Conservation (phyloP, 78 protist genomes). For the Dictyostelium capitatum region DNA sequence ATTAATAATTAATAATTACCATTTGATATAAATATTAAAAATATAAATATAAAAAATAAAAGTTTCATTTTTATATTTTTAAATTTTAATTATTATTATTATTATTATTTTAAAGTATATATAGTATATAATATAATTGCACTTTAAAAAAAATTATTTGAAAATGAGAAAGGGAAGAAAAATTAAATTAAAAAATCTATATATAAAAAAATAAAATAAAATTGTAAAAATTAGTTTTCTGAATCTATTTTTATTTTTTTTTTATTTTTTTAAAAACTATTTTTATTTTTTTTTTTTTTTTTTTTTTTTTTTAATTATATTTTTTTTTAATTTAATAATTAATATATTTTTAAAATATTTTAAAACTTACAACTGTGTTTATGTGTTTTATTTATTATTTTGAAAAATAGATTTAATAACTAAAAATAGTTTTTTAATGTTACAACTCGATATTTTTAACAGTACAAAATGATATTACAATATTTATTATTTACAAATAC, state of each 20-base stretch:
- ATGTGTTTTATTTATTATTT: too few species aligned
- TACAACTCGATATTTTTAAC: too few species aligned
- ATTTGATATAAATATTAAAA: neutral
- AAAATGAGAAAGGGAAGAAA: neutral
- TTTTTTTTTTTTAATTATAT: neutral
- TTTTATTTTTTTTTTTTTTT: neutral
- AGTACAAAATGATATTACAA: too few species aligned
- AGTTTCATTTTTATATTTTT: neutral
- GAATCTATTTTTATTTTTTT: neutral
- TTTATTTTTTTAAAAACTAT: neutral
- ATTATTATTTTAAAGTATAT: too few species aligned
- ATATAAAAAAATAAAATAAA: neutral
- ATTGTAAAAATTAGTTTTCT: neutral
- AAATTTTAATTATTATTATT: neutral
- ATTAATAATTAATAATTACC: too few species aligned
- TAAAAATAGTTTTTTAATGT: too few species aligned
- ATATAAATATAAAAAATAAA: neutral
- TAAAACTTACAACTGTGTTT: neutral
- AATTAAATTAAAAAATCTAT: neutral
- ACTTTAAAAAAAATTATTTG: too few species aligned
- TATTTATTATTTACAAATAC: too few species aligned
- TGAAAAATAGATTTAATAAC: too few species aligned
- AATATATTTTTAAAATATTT: neutral
- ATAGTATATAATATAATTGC: too few species aligned
- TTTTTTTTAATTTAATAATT: neutral